Conservation (phyloP, 192 early-diverging fungal species). For the Backusella mclennaniae region DNA sequence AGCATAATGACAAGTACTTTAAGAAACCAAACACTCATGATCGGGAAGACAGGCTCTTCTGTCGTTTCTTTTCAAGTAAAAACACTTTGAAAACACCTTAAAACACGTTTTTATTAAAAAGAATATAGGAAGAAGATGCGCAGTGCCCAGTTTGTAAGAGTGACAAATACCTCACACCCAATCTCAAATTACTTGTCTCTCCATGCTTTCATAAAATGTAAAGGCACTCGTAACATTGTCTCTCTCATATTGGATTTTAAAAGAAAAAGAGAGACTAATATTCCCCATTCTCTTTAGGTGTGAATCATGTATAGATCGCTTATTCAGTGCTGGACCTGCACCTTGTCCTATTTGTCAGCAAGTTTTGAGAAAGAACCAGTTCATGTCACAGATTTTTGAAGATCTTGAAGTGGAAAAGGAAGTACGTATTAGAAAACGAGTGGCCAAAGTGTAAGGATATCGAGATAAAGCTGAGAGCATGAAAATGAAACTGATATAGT, state of each 20-base stretch:
- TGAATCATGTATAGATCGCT: conserved; percentile 83
- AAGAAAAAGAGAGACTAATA: background rate
- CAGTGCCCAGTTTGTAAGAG: conserved; percentile 82
- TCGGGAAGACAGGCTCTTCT: conserved; percentile 30
- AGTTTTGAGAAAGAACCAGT: conserved; percentile 79
- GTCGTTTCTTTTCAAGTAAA: conserved; percentile 31
- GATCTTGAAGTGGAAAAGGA: conserved; percentile 95
- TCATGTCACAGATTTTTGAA: conserved; percentile 90
- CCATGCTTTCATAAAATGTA: conserved; percentile 97
- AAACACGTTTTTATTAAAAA: conserved; percentile 1
- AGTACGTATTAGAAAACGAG: conserved; percentile 76
- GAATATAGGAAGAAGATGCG: conserved; percentile 37
- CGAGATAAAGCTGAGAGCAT: too few relatives aligned
- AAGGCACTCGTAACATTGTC: background rate
- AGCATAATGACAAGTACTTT: conserved; percentile 4
- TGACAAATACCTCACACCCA: conserved; percentile 81
- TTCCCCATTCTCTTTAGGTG: conserved; percentile 58
- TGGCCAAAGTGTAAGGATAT: conserved; percentile 59
- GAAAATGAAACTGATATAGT: background rate
- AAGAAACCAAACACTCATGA: conserved; percentile 26
- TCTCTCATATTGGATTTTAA: background rate
- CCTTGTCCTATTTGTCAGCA: conserved; percentile 88
- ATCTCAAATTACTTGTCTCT: conserved; percentile 86
- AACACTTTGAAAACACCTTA: background rate
- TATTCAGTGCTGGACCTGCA: conserved; percentile 83